phyloP scores from a whole-genome alignment of 2,329 filamentous ascomycete genomes.

The Hymenoscyphus scutula region DNA sequence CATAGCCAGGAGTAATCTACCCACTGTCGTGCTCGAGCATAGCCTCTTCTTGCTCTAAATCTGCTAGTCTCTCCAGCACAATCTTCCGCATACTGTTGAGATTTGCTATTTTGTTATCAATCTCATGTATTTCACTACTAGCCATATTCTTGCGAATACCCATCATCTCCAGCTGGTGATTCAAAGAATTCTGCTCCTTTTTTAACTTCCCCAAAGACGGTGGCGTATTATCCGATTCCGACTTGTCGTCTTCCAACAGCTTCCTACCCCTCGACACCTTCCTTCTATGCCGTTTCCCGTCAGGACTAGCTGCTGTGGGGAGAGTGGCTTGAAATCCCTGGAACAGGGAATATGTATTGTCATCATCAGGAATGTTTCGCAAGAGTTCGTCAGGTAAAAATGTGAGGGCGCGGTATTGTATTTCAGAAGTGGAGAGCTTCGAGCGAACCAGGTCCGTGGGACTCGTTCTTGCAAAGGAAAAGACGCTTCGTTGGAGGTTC shows the following conservation, averaged over 20 bases:
- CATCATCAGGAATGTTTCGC: conserved; percentile 80
- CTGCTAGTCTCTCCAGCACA: conserved; percentile 80
- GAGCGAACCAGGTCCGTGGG: conserved; percentile 93
- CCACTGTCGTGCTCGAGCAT: conserved; percentile 84
- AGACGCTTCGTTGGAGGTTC: conserved; percentile 81
- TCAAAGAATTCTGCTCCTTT: conserved; percentile 75
- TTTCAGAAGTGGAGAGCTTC: conserved; percentile 85
- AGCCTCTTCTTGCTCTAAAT: conserved; percentile 85
- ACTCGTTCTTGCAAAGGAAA: conserved; percentile 84
- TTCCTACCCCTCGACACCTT: conserved; percentile 74
- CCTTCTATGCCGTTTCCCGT: conserved; percentile 67
- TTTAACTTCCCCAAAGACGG: conserved; percentile 71
- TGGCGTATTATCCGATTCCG: conserved; percentile 54
- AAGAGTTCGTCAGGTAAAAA: conserved; percentile 89
- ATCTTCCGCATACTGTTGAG: conserved; percentile 90
- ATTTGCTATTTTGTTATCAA: conserved; percentile 95
- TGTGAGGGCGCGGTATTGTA: conserved; percentile 87
- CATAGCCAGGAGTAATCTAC: conserved; percentile 34
- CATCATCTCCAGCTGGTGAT: conserved; percentile 87
- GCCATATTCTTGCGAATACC: conserved; percentile 95
- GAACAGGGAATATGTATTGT: conserved; percentile 87
- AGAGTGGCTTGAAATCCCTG: conserved; percentile 93
- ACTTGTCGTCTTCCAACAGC: conserved; percentile 64
- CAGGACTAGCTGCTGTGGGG: conserved; percentile 60
- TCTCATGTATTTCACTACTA: conserved; percentile 90